Percentiles rank a stretch among this genome's conserved stretches.
These are phyloP conservation scores for Coemansia sp. DNA, from an alignment of 192 early-diverging fungal genomes.

Conservation along the genomic window DNA sequence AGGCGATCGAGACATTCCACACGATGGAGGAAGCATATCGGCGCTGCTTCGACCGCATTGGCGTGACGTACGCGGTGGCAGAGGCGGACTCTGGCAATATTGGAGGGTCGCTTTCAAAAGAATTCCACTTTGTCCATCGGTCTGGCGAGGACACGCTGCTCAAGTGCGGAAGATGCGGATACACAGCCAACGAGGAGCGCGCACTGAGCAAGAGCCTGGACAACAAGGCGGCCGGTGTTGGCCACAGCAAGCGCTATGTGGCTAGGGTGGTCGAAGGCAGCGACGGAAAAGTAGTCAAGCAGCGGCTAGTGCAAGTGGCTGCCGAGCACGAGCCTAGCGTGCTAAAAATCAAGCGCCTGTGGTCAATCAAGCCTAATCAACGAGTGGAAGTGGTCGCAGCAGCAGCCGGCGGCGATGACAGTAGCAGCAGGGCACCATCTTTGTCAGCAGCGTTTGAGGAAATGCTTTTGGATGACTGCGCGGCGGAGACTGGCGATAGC, in stretches of 20 bases:
- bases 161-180: conserved; percentile 68
- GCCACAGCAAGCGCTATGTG: neutral
- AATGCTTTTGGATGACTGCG: neutral
- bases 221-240: neutral
- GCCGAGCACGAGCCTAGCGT: conserved; percentile 18
- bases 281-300: neutral
- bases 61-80: conserved; percentile 77
- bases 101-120: conserved; percentile 84
- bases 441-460: neutral
- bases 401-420: neutral
- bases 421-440: neutral
- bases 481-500: neutral
- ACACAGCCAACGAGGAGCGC: conserved; percentile 82
- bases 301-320: conserved; percentile 14
- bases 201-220: conserved; percentile 35
- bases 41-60: conserved; percentile 71
- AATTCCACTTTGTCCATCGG: conserved; percentile 77
- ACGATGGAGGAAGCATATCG: conserved; percentile 72
- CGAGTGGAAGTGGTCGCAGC: neutral
- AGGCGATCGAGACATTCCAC: conserved; percentile 73
- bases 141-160: conserved; percentile 83
- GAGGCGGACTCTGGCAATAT: conserved; percentile 92
- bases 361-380: conserved; percentile 10
- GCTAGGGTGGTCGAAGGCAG: neutral
- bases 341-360: conserved; percentile 31